These are phyloP conservation scores for Cyclotella cryptica DNA, from an alignment of 108 stramenopile genomes.

Conservation along the genomic window DNA sequence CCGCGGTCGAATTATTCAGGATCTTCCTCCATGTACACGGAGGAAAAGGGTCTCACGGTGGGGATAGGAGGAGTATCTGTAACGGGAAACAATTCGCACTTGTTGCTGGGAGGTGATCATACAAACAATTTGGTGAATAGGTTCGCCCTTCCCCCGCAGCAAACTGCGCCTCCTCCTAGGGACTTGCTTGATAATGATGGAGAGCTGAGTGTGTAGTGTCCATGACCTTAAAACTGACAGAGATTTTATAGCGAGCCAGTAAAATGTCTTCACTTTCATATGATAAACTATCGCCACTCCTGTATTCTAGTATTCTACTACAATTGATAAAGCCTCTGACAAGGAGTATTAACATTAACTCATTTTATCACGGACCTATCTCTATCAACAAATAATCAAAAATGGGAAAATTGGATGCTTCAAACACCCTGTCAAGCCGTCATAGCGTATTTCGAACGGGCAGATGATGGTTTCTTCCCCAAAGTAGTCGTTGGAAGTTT, in stretches of 20 bases:
- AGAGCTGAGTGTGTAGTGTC: constrained; percentile 45
- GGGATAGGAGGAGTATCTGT: constrained; percentile 45
- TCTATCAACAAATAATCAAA: too few relatives aligned
- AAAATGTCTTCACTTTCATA: background rate
- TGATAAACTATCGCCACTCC: too few relatives aligned
- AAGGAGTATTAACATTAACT: too few relatives aligned
- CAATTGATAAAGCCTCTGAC: too few relatives aligned
- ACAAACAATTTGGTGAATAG: constrained; percentile 7
- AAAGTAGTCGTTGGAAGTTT: background rate
- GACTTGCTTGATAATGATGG: constrained; percentile 51
- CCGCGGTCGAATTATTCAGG: constrained; percentile 50
- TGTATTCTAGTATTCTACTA: too few relatives aligned
- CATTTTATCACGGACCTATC: too few relatives aligned
- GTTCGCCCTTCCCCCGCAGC: constrained; percentile 9
- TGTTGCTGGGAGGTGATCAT: constrained; percentile 49
- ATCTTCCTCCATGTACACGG: constrained; percentile 53
- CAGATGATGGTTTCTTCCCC: background rate
- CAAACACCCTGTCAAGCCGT: background rate
- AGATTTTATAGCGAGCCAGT: too few relatives aligned
- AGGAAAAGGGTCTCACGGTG: constrained; percentile 50
- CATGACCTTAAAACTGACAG: too few relatives aligned
- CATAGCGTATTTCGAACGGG: constrained; percentile 1
- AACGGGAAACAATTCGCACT: constrained; percentile 33
- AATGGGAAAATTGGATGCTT: too few relatives aligned
- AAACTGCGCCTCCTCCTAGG: constrained; percentile 7